Evolutionary conservation across 306 rosid species (phyloP), one percentile per base, ranked within the genome.

Genomic region (Corylus americana): DNA sequence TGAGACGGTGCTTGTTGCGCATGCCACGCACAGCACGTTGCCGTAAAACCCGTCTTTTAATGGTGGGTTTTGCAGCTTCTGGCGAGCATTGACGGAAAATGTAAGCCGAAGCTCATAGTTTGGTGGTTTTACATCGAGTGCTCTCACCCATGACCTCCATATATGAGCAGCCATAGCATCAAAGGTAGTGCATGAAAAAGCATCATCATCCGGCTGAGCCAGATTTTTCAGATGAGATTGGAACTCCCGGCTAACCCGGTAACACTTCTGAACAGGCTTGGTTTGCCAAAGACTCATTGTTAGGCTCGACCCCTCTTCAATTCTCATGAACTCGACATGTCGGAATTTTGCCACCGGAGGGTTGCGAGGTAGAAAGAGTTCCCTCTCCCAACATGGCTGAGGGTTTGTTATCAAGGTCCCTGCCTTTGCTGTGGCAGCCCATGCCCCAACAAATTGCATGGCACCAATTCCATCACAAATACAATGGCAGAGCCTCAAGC

Each of bases 391-490:
- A 82, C 90, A 83, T 0, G 99, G 98, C 58, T 67, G 12, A 2
- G 98, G 98, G 44, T 86, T 79, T 10, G 81, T 74, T 10, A 90
- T 71, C 35, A 91, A 18, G 1, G 45, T 68, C 12, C 97, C 92
- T 1, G 86, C 55, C 87, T 86, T 90, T 0, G 97, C 89, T 0
- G 97, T 89, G 5, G 94, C 87, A 16, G 99, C 94, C 99, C 97
- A 93, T 13, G 98, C 89, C 62, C 81, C 81, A 17, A 93, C 77
- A 58, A 96, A 91, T 18, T 96, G 97, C 98, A 96, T 91, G 0
- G 99, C 98, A 66, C 99, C 99, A 22, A 93, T 59, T n/a, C 98
- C 98, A 42, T 93, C 99, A 48, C 96, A 90, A 1, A 96, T 88
- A 82, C 98, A 96, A 54, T 93, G 99, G 81, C 99, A 96, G 4